phyloP scores from a whole-genome alignment of 1,284 basidiomycete species.

The Quambalaria eucalypti region DNA sequence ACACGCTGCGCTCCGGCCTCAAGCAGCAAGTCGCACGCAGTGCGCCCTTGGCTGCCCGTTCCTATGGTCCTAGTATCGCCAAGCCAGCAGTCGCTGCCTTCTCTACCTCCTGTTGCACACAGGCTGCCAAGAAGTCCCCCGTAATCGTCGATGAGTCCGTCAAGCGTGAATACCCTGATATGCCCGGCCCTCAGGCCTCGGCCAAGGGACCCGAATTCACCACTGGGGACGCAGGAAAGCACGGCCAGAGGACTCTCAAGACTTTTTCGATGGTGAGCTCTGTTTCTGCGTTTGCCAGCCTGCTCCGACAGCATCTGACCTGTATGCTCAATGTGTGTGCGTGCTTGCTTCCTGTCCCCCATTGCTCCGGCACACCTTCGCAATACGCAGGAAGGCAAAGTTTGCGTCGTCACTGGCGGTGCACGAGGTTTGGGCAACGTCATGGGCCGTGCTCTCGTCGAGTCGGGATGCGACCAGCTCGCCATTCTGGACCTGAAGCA shows the following conservation, averaged over 20 bases:
- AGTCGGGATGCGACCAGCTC: slow-evolving; percentile 74
- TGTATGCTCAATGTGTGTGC: too few species aligned
- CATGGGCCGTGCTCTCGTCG: slow-evolving; percentile 63
- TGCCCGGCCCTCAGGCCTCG: neutral
- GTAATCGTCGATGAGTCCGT: neutral
- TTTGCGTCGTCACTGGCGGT: slow-evolving; percentile 87
- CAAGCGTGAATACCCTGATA: neutral
- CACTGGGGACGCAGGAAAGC: neutral
- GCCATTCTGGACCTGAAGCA: slow-evolving; percentile 76
- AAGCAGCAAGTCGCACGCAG: neutral
- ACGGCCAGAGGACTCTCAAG: neutral
- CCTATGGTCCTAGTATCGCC: neutral
- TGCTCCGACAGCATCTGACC: neutral
- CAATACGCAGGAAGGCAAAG: slow-evolving; percentile 52
- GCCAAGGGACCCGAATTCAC: neutral
- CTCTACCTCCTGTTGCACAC: neutral
- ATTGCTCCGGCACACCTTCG: too few species aligned
- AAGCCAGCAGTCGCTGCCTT: neutral
- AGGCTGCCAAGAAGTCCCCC: neutral
- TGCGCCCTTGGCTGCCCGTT: neutral
- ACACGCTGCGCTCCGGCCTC: neutral
- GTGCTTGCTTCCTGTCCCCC: too few species aligned
- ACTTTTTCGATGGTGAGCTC: neutral
- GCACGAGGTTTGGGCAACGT: slow-evolving; percentile 59
- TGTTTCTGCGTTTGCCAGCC: too few species aligned